Percentiles rank a stretch among this genome's conserved stretches.
phyloP scores from a whole-genome alignment of 768 basidiomycete species.

The Lepiota venenata region DNA sequence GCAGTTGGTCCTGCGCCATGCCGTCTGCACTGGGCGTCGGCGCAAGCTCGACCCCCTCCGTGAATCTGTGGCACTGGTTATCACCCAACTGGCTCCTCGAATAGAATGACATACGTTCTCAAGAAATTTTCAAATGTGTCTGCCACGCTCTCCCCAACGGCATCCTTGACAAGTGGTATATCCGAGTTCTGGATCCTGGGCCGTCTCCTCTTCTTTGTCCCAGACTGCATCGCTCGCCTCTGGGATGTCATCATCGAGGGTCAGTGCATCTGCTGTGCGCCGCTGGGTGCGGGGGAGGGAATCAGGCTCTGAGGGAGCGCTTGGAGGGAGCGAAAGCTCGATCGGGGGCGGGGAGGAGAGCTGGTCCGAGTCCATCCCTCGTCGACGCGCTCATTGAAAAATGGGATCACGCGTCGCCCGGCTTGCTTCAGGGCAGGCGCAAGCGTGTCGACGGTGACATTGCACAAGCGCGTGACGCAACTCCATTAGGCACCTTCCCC shows the following conservation, averaged over 20 bases:
- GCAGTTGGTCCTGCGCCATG: slow-evolving; percentile 45
- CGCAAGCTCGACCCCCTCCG: slow-evolving; percentile 75
- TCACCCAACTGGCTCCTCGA: not conserved
- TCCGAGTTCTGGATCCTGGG: slow-evolving; percentile 57
- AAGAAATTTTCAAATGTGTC: slow-evolving; percentile 91
- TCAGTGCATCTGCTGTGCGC: slow-evolving; percentile 48
- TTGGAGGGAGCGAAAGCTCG: slow-evolving; percentile 49
- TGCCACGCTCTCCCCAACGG: slow-evolving; percentile 92
- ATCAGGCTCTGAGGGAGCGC: slow-evolving; percentile 41
- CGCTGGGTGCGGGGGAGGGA: slow-evolving; percentile 30
- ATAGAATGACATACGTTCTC: slow-evolving; percentile 63
- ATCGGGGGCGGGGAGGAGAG: slow-evolving; percentile 55
- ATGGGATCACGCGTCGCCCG: slow-evolving; percentile 22
- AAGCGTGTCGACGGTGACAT: slow-evolving; percentile 32
- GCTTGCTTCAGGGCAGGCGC: slow-evolving; percentile 34
- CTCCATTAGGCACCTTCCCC: slow-evolving; percentile 8
- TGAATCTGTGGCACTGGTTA: slow-evolving; percentile 55
- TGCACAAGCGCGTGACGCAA: slow-evolving; percentile 6
- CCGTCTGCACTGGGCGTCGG: slow-evolving; percentile 79
- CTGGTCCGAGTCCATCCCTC: slow-evolving; percentile 55
- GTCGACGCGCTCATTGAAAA: slow-evolving; percentile 32
- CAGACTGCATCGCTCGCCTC: slow-evolving; percentile 28
- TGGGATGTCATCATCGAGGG: slow-evolving; percentile 38
- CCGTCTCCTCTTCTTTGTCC: slow-evolving; percentile 36
- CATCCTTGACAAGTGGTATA: slow-evolving; percentile 86